Base-by-base conservation (phyloP, 768 basidiomycete genomes). In the Hygrophoropsis aurantiaca region DNA sequence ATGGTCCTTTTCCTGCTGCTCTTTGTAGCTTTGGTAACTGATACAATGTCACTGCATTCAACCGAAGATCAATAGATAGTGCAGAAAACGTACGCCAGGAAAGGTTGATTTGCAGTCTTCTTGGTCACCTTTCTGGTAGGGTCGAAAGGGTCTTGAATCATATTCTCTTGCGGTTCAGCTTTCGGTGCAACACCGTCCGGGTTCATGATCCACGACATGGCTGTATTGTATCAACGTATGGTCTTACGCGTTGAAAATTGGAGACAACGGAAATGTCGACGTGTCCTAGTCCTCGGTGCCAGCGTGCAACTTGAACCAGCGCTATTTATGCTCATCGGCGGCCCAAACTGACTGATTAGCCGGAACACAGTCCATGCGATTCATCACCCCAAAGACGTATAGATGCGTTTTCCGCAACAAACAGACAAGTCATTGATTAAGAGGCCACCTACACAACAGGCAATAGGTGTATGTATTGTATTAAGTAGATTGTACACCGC, bases 31-130 rank as follows among this genome's bases (percentile, higher is more conserved):
- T 60, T 77, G 80, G 68, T 89, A 78, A 15, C 86, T 89, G 58
- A 46, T 48, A 15, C 40, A 47, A 35, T 43, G 46, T 56, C 21
- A 6, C 27, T 7, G 33, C 27, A 49, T 32, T 36, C 15, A 33
- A 55, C 36, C 58, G 44, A 50, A 45, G 47, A 23, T 37, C 35
- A 40, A 40, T 41, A 30, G 34, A 19, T 16, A 25, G 5, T 36
- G 13, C 32, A n/a, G n/a, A n/a, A n/a, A 32, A 77, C 84, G 53
- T 71, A 92, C 82, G 81, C 81, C 23, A 94, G 78, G 68, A 90
- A 93, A 8, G 94, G 90, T 49, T 76, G 74, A 69, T 95, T 97
- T 24, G 92, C 90, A 35, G 81, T 68, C 72, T 94, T 95, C 53
- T 79, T 81, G 21, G 85, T 80, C 32, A 94, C 89, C 74, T 80